Percentiles rank a stretch among this genome's conserved stretches.
phyloP scores from a whole-genome alignment of 1,139 yeast species.

The Suhomyces bolitotheri region DNA sequence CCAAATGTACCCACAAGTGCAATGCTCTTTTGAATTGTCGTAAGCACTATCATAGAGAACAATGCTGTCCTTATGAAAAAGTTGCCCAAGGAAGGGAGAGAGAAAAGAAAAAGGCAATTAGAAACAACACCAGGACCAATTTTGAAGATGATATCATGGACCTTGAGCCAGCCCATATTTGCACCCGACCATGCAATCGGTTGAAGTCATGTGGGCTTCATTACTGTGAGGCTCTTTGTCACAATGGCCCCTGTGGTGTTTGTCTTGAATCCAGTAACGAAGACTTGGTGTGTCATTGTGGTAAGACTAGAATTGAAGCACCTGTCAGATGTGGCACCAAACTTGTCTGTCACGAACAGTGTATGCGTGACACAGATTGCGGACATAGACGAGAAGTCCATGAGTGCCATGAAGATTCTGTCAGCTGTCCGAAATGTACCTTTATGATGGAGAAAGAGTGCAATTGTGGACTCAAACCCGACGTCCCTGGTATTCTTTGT shows the following conservation, averaged over 20 bases:
- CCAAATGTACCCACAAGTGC: slow-evolving; percentile 75
- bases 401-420: slow-evolving; percentile 67
- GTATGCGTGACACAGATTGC: slow-evolving; percentile 62
- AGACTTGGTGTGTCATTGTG: slow-evolving; percentile 83
- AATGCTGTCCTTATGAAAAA: slow-evolving; percentile 72
- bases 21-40: slow-evolving; percentile 76
- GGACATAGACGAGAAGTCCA: slow-evolving; percentile 79
- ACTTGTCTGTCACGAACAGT: slow-evolving; percentile 70
- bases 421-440: slow-evolving; percentile 78
- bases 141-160: slow-evolving; percentile 51
- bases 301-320: slow-evolving; percentile 74
- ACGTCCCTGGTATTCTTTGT: slow-evolving; percentile 67
- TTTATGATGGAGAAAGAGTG: slow-evolving; percentile 62
- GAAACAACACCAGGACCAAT: slow-evolving; percentile 41
- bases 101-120: slow-evolving; percentile 48
- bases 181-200: slow-evolving; percentile 70
- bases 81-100: slow-evolving; percentile 65
- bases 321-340: slow-evolving; percentile 89
- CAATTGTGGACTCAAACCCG: slow-evolving; percentile 62
- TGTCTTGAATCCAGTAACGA: slow-evolving; percentile 83
- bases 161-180: slow-evolving; percentile 77
- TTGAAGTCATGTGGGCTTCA: slow-evolving; percentile 73
- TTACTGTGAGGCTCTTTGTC: slow-evolving; percentile 73
- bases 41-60: slow-evolving; percentile 68
- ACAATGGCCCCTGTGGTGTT: slow-evolving; percentile 79